Evolutionary conservation across 176 grass and related monocot genomes (phyloP).

Genomic region (bread wheat (Triticum aestivum)): IWGSC_CS_RefSeq_v2.1 NC_057796.1:433370237-433370736

Average conservation of each 20-base stretch:
- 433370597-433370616: conserved; percentile 67
- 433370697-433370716: conserved; percentile 16
- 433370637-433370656: conserved; percentile 97
- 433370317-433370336: conserved; percentile 1
- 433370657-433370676: conserved; percentile 87
- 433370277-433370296: conserved; percentile 98
- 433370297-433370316: conserved; percentile 1
- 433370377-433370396: background rate
- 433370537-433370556: conserved; percentile 12
- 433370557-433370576: conserved; percentile 71
- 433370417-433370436: background rate
- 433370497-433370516: background rate
- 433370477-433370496: background rate
- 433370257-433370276: conserved; percentile 91
- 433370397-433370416: background rate
- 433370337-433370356: background rate
- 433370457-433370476: background rate
- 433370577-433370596: conserved; percentile 79
- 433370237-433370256: conserved; percentile 91
- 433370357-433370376: background rate
- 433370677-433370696: conserved; percentile 83
- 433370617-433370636: conserved; percentile 57
- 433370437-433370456: background rate
- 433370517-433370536: background rate
- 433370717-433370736: background rate